A percentile compares a stretch with the other conserved stretches of the same genome.
phyloP scores from a whole-genome alignment of 2,329 filamentous ascomycete species.

The Dactylella cylindrospora region DNA sequence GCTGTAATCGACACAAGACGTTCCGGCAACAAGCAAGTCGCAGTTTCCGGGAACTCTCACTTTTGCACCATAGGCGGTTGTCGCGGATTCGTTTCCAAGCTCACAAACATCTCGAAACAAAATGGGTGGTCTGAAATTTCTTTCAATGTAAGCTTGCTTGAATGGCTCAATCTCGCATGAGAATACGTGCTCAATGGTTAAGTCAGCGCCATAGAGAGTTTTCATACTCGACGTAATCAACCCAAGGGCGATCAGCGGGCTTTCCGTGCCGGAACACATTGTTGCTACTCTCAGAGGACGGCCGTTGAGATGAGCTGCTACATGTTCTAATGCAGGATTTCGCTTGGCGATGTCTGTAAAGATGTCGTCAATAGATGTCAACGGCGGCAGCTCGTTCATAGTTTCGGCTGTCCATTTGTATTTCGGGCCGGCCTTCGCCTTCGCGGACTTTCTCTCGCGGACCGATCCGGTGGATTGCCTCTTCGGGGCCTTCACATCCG shows the following conservation, averaged over 20 bases:
- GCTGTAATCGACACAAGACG: slow-evolving; percentile 76
- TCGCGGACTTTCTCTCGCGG: background rate
- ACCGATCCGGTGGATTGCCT: background rate
- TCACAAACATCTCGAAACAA: slow-evolving; percentile 65
- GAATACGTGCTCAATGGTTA: slow-evolving; percentile 61
- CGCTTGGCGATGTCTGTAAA: slow-evolving; percentile 56
- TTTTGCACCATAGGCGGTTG: slow-evolving; percentile 67
- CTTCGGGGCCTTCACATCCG: background rate
- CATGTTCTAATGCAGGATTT: slow-evolving; percentile 50
- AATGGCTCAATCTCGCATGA: slow-evolving; percentile 65
- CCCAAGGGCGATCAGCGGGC: slow-evolving; percentile 67
- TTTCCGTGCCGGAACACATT: slow-evolving; percentile 77
- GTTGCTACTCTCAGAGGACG: slow-evolving; percentile 63
- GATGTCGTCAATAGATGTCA: slow-evolving; percentile 56
- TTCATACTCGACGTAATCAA: slow-evolving; percentile 58
- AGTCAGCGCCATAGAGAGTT: slow-evolving; percentile 49
- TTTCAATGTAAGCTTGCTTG: slow-evolving; percentile 66
- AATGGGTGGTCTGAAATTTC: slow-evolving; percentile 59
- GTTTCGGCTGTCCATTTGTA: slow-evolving; percentile 16
- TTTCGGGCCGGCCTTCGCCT: slow-evolving; percentile 6
- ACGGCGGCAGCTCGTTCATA: slow-evolving; percentile 53
- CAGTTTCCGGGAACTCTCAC: slow-evolving; percentile 60
- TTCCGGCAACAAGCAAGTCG: slow-evolving; percentile 71
- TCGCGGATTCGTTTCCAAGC: slow-evolving; percentile 57
- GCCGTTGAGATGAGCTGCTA: slow-evolving; percentile 51